These are phyloP conservation scores for Hemileccinum rubropunctum DNA, from an alignment of 768 basidiomycete species.

Conservation along the genomic window DNA sequence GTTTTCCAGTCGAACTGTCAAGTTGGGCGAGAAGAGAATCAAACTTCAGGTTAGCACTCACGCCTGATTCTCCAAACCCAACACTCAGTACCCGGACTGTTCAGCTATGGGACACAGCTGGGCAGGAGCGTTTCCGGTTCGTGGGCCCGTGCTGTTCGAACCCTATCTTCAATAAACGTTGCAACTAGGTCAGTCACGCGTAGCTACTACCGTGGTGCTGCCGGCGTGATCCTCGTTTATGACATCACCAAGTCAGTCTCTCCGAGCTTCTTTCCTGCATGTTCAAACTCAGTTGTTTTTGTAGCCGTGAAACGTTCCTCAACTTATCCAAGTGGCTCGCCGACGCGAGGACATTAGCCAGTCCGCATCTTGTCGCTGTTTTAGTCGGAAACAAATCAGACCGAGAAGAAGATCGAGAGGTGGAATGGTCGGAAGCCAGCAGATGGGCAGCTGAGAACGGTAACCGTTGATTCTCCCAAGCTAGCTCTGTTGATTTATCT, in stretches of 20 bases:
- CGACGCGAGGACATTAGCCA: slow-evolving; percentile 90
- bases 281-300: slow-evolving; percentile 2
- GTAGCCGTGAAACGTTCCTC: slow-evolving; percentile 82
- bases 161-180: slow-evolving; percentile 11
- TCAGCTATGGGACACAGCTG: slow-evolving; percentile 96
- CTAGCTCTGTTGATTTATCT: slow-evolving; percentile 3
- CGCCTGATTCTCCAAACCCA: not conserved
- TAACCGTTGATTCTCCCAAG: slow-evolving; percentile 32
- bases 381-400: slow-evolving; percentile 96
- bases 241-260: slow-evolving; percentile 79
- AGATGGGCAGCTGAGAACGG: slow-evolving; percentile 96
- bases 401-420: slow-evolving; percentile 90
- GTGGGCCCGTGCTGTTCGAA: slow-evolving; percentile 13
- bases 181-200: slow-evolving; percentile 77
- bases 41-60: slow-evolving; percentile 78
- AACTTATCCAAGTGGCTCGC: slow-evolving; percentile 88
- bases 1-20: slow-evolving; percentile 92
- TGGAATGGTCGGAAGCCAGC: slow-evolving; percentile 94
- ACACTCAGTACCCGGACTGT: slow-evolving; percentile 12
- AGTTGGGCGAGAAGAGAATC: slow-evolving; percentile 90
- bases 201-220: slow-evolving; percentile 94
- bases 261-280: not conserved
- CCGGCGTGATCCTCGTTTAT: slow-evolving; percentile 88
- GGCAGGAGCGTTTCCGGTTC: slow-evolving; percentile 91
- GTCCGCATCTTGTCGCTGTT: slow-evolving; percentile 85